Percentiles rank a stretch among this genome's conserved stretches.
These are phyloP conservation scores for Aquanectria penicillioides DNA, from an alignment of 2,329 filamentous ascomycete species.

Conservation along the genomic window DNA sequence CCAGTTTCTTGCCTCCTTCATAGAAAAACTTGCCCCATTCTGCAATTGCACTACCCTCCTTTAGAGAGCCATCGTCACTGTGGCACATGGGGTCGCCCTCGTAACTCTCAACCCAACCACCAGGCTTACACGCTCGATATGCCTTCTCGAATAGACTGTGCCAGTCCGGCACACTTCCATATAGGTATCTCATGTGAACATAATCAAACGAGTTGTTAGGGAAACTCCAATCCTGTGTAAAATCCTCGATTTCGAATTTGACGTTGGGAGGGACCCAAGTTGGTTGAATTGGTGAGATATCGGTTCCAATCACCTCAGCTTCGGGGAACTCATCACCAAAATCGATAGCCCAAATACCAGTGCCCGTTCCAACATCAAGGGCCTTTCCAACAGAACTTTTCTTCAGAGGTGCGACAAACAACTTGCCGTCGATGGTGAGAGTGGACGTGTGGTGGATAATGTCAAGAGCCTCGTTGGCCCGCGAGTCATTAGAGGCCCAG, in stretches of 20 bases:
- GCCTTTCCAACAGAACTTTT: too few relatives aligned
- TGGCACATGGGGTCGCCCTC: constrained; percentile 15
- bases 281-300: constrained; percentile 23
- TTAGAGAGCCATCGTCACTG: constrained; percentile 19
- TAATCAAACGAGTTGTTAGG: constrained; percentile 10
- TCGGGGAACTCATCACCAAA: constrained; percentile 20
- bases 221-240: constrained; percentile 8
- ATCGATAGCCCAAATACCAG: too few relatives aligned
- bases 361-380: too few relatives aligned
- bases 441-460: too few relatives aligned
- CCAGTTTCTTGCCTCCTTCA: constrained; percentile 21
- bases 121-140: constrained; percentile 16
- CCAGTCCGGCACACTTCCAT: constrained; percentile 24
- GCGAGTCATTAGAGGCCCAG: too few relatives aligned
- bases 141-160: constrained; percentile 9
- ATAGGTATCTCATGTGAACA: constrained; percentile 25
- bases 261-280: constrained; percentile 16
- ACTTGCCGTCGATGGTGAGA: too few relatives aligned
- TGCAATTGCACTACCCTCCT: constrained; percentile 6
- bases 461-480: too few relatives aligned
- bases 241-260: neutral
- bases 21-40: constrained; percentile 26
- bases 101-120: constrained; percentile 21
- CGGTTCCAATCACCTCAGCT: constrained; percentile 13
- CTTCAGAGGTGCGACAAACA: too few relatives aligned